Evolutionary conservation across 2,329 filamentous ascomycete genomes (phyloP), one percentile per base, ranked within the genome.

Genomic region (Thielaviopsis euricoi): DNA sequence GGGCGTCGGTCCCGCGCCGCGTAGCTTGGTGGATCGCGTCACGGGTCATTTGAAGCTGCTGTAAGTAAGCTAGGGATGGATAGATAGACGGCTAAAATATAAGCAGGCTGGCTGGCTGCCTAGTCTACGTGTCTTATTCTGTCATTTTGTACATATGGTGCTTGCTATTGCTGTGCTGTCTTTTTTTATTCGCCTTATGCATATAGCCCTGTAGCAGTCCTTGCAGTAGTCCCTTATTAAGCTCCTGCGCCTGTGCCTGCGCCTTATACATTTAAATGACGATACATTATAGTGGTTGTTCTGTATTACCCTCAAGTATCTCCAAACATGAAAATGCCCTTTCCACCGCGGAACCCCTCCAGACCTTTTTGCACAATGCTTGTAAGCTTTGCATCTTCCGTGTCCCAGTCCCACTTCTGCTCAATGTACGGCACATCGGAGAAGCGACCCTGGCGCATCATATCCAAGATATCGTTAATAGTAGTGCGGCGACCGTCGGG

Each of bases 11-110:
- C 83, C 83, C 2, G 91, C 85, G 25, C 91, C 91, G 0, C 90
- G 86, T 76, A 90, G 87, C 65, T 74, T 90, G 58, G 83, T 98
- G 54, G 89, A 98, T 69, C 74, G 85, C 69, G 82, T 98, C 61
- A 95, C 90, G 5, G 88, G 89, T 1, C 76, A 83, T 61, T 73
- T 96, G 71, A 95, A 93, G 77, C 71, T 96, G 66, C 70, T 96
- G 66, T 95, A 74, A 75, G 54, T 13, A 33, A 2, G 7, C 5
- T 33, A 33, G 29, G 29, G 29, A 33, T 33, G 12, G 25, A 26
- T 4, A 9, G 12, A 33, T 33, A 33, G 29, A 33, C 7, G 7
- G 7, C 29, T 10, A 33, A 10, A 6, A 10, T 10, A 33, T 33
- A 33, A 33, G 29, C 9, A 33, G 9, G 29, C 7, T 10, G 29